Conservation (phyloP, 2,329 filamentous ascomycete species). For the Nemania serpens region DNA sequence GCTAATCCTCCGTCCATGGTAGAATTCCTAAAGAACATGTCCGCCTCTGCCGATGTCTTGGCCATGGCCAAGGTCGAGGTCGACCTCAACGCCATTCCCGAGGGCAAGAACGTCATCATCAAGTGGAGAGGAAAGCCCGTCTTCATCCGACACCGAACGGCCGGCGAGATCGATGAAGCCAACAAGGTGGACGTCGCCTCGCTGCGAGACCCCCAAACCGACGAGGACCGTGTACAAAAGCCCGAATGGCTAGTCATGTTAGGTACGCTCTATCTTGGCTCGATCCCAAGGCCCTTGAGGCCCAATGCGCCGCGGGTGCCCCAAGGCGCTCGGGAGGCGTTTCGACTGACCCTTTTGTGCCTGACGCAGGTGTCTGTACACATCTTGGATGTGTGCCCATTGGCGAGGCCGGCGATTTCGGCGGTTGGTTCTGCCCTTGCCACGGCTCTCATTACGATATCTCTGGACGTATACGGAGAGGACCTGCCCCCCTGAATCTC, state of each 20-base stretch:
- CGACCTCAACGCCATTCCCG: slow-evolving; percentile 87
- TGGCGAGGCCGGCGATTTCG: slow-evolving; percentile 95
- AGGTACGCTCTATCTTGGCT: slow-evolving; percentile 59
- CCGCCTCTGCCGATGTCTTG: slow-evolving; percentile 95
- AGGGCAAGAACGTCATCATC: slow-evolving; percentile 99
- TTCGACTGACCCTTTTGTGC: slow-evolving; percentile 25
- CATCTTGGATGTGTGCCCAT: slow-evolving; percentile 99
- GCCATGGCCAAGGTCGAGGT: slow-evolving; percentile 99
- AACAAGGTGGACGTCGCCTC: slow-evolving; percentile 81
- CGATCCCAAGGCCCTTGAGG: not conserved
- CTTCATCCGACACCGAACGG: slow-evolving; percentile 98
- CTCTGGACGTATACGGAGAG: slow-evolving; percentile 96
- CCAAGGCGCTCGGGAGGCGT: not conserved
- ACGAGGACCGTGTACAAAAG: slow-evolving; percentile 94
- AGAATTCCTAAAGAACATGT: slow-evolving; percentile 99
- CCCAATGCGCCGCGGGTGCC: not conserved
- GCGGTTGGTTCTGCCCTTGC: slow-evolving; percentile 99
- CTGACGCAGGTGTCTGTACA: slow-evolving; percentile 83
- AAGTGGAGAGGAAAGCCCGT: slow-evolving; percentile 99
- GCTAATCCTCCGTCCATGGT: slow-evolving; percentile 37
- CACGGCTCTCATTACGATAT: slow-evolving; percentile 99
- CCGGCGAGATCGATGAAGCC: slow-evolving; percentile 91
- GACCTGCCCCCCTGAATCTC: slow-evolving; percentile 95
- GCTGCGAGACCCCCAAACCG: slow-evolving; percentile 88
- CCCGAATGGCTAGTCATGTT: slow-evolving; percentile 99